Evolutionary conservation across 768 basidiomycete genomes (phyloP).

Genomic region (Leccinum incarnatum): DNA sequence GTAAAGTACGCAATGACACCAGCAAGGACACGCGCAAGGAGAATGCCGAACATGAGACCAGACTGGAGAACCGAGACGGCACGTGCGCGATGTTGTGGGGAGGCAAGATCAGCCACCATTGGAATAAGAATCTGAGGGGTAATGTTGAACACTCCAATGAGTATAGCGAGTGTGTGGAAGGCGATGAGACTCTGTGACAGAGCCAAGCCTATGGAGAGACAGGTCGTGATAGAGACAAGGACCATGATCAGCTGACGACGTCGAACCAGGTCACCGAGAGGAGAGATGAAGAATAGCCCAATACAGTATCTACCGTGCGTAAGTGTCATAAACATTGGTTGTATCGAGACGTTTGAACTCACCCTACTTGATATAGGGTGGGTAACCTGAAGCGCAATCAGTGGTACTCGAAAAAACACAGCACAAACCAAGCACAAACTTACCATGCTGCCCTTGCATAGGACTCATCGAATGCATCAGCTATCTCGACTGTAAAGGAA

Average conservation of each 20-base stretch:
- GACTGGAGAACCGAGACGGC: conserved; percentile 35
- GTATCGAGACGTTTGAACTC: conserved; percentile 6
- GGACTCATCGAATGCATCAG: conserved; percentile 35
- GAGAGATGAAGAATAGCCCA: conserved; percentile 44
- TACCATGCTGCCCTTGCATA: conserved; percentile 36
- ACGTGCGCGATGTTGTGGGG: conserved; percentile 20
- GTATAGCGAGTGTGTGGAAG: conserved; percentile 35
- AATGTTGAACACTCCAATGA: conserved; percentile 40
- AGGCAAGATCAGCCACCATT: conserved; percentile 44
- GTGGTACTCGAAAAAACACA: neutral
- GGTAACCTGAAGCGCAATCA: conserved; percentile 46
- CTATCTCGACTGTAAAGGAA: conserved; percentile 26
- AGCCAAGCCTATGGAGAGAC: conserved; percentile 41
- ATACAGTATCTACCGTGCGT: conserved; percentile 5
- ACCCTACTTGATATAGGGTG: conserved; percentile 69
- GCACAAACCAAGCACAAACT: neutral
- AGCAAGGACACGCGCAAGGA: conserved; percentile 31
- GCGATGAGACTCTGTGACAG: conserved; percentile 31
- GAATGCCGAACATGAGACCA: conserved; percentile 29
- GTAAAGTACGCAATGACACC: conserved; percentile 43
- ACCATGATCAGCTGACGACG: conserved; percentile 40
- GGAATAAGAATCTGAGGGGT: conserved; percentile 41
- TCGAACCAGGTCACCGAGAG: conserved; percentile 46
- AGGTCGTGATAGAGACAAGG: conserved; percentile 32
- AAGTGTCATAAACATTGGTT: neutral